Percentiles rank a stretch among this genome's conserved stretches.
Conservation (phyloP, 352 stramenopile species). For the Ophiocytium majus region DNA sequence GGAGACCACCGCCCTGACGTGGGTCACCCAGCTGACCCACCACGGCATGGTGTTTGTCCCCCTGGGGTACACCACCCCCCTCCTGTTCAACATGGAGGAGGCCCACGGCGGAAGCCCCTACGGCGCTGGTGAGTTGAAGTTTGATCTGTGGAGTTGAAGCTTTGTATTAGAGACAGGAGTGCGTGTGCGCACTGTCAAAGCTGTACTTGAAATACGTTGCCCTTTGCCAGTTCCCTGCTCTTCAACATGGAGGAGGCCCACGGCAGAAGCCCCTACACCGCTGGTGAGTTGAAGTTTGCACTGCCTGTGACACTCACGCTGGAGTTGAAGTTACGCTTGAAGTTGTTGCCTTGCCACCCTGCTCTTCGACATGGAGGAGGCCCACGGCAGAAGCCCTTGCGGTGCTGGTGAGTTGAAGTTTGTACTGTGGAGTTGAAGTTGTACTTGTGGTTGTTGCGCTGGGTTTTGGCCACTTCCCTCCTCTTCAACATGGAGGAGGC, state of each 20-base stretch:
- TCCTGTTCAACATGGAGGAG: slow-evolving; percentile 72
- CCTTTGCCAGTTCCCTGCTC: slow-evolving; percentile 65
- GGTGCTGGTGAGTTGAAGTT: not conserved
- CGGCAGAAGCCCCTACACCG: slow-evolving; percentile 66
- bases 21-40: slow-evolving; percentile 77
- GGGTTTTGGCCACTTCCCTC: slow-evolving; percentile 66
- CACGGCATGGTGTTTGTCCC: slow-evolving; percentile 84
- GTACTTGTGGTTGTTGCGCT: slow-evolving; percentile 82
- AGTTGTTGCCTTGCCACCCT: slow-evolving; percentile 67
- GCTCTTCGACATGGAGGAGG: slow-evolving; percentile 72
- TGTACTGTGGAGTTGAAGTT: slow-evolving; percentile 65
- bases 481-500: slow-evolving; percentile 74
- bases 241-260: slow-evolving; percentile 75
- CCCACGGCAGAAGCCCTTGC: slow-evolving; percentile 65
- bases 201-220: too few relatives aligned
- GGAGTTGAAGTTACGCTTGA: not conserved
- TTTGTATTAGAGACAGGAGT: too few relatives aligned
- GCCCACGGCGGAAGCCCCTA: slow-evolving; percentile 70
- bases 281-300: too few relatives aligned
- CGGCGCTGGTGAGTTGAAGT: too few relatives aligned
- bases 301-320: too few relatives aligned
- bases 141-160: too few relatives aligned
- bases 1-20: slow-evolving; percentile 77
- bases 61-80: slow-evolving; percentile 68
- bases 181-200: too few relatives aligned